Evolutionary conservation across 2,329 filamentous ascomycete species (phyloP), one percentile per base, ranked within the genome.

Genomic region (Fusarium aywerte): DNA sequence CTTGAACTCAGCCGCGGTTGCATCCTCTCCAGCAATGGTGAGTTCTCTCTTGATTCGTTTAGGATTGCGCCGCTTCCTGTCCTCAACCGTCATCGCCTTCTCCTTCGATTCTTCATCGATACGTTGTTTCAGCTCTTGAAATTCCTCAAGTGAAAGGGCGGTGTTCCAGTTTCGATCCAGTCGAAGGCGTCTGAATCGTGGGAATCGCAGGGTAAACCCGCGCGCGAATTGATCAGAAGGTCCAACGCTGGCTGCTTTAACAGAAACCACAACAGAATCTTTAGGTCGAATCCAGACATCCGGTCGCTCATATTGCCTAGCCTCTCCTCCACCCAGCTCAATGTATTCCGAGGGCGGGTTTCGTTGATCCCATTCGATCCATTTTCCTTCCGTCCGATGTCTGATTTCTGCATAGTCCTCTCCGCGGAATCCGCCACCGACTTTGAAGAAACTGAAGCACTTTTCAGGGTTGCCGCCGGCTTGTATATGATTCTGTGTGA

Each of bases 361-460:
- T 67, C 87, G 90, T 1, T 83, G 74, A 76, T 97, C 90, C 93
- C 93, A 99, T 31, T 92, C 87, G 13, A 85, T 84, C 96, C 96
- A 99, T 76, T 97, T 97, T 7, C 92, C 93, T 59, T 97, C 92
- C 0, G 95, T 98, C 23, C 89, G 85, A 73, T 97, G 92, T 7
- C 89, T 85, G 43, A 99, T 90, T 58, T 90, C 88, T 0, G 90
- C 89, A 76, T 97, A 98, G 74, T 99, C 96, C 51, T 91, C 88
- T 1, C 88, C 90, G 15, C 87, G 89, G 76, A 98, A 94, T 0
- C 96, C 96, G 52, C 96, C 96, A n/a, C 96, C 96, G 16, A 99
- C 96, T 77, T 96, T 97, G 84, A 94, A 97, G 80, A 99, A 97
- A n/a, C 93, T 97, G 72, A 89, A 92, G 74, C 89, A 96, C 76